Evolutionary conservation across 768 basidiomycete species (phyloP), one percentile per base, ranked within the genome.

Genomic region (Chalciporus chontae): DNA sequence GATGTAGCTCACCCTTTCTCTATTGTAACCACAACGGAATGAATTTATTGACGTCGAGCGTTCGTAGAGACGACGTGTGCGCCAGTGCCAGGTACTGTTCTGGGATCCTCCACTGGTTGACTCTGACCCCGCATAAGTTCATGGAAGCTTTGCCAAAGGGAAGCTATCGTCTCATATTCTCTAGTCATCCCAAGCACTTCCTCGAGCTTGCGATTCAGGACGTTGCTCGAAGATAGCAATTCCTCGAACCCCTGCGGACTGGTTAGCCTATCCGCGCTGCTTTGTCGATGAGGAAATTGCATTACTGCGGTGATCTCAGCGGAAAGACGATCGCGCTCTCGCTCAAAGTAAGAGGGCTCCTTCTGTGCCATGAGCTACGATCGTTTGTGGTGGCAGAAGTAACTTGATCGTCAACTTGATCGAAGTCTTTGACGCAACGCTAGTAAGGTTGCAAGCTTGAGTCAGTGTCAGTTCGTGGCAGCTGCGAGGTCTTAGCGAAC

Each of bases 131-230:
- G 77, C 87, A 91, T 91, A 56, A 92, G 73, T 50, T 84, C 72
- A 58, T 90, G 84, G 57, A 91, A 92, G 58, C 78, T 81, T 51
- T 83, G 77, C 91, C 92, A 94, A 43, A 96, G 73, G 3, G 80
- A 75, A 3, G 93, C 90, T 37, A 94, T 90, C 3, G 87, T 93
- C 44, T 87, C 81, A 65, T 95, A 94, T 73, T 94, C 94, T 50
- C 83, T 84, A 5, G 94, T 93, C 81, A 95, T 94, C 9, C 90
- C 90, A 21, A 87, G 72, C 2, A 94, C 91, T 64, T 96, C 92
- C 68, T 97, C 94, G 15, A 95, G 77, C 63, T 92, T 94, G 54
- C 93, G 82, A 65, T 95, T 95, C 18, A 94, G 71, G 23, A 79
- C 80, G 61, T 97, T 97, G 51, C 87, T 85, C 8, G 88, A 84